phyloP scores from a whole-genome alignment of 768 basidiomycete species.

The Mrakia hoshinonis region DNA sequence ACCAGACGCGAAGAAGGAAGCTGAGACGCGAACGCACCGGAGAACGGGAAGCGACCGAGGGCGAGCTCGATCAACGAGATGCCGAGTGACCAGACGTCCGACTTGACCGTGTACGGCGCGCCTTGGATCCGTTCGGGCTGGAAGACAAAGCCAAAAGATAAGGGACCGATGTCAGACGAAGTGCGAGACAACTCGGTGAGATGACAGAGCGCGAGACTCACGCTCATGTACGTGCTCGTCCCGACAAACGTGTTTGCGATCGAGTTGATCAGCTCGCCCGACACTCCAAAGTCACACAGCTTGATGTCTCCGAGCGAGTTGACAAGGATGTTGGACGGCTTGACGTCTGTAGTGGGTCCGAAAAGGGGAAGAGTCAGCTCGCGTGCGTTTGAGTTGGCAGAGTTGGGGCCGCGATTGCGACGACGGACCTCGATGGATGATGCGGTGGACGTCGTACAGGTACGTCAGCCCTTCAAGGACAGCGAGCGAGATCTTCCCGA shows the following conservation, averaged over 20 bases:
- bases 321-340: slow-evolving; percentile 93
- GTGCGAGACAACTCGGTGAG: not conserved
- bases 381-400: not conserved
- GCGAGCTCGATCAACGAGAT: slow-evolving; percentile 95
- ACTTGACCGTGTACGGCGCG: slow-evolving; percentile 95
- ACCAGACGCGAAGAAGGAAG: not conserved
- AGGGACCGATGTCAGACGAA: not conserved
- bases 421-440: slow-evolving; percentile 91
- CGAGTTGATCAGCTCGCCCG: slow-evolving; percentile 95
- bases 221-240: slow-evolving; percentile 99
- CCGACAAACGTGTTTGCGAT: slow-evolving; percentile 99
- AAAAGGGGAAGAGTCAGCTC: not conserved
- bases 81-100: slow-evolving; percentile 97
- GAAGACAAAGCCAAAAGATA: not conserved
- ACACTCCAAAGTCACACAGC: slow-evolving; percentile 98
- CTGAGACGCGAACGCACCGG: slow-evolving; percentile 37
- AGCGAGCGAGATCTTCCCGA: slow-evolving; percentile 86
- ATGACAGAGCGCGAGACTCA: slow-evolving; percentile 41
- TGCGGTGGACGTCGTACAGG: slow-evolving; percentile 89
- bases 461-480: slow-evolving; percentile 93
- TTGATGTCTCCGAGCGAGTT: slow-evolving; percentile 95
- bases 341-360: slow-evolving; percentile 62
- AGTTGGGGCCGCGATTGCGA: not conserved
- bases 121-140: slow-evolving; percentile 99
- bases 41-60: slow-evolving; percentile 93